Conservation (phyloP, 805 yeast genomes). For the Kazachstania viticola region DNA sequence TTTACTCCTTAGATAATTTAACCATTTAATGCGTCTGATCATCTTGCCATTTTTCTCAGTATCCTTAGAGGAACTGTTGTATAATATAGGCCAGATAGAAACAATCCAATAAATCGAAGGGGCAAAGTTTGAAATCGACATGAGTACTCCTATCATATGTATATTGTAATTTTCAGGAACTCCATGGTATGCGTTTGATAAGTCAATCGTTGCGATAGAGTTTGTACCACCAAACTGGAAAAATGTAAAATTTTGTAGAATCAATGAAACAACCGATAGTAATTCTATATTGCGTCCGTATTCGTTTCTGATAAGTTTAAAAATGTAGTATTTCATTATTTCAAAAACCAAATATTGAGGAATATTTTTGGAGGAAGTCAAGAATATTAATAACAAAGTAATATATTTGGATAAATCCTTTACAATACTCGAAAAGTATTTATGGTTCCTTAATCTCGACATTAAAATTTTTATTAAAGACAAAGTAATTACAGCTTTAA, state of each 20-base stretch:
- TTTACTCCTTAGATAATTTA: conserved; percentile 9
- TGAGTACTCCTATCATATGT: conserved; percentile 59
- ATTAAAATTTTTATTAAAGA: conserved; percentile 25
- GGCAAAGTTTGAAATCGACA: conserved; percentile 75
- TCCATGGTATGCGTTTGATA: conserved; percentile 90
- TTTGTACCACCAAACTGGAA: conserved; percentile 87
- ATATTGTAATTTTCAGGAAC: conserved; percentile 53
- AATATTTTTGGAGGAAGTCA: conserved; percentile 37
- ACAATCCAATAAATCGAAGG: conserved; percentile 77
- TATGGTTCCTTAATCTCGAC: conserved; percentile 6
- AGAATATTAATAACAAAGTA: conserved; percentile 36
- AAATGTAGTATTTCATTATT: conserved; percentile 8
- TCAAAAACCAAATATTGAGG: conserved; percentile 37
- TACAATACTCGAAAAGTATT: conserved; percentile 1
- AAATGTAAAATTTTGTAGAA: conserved; percentile 66
- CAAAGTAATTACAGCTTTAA: conserved; percentile 23
- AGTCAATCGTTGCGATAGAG: conserved; percentile 80
- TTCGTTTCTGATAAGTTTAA: conserved; percentile 2
- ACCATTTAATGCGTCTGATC: conserved; percentile 6
- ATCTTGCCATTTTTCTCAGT: no score
- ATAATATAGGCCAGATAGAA: conserved; percentile 14
- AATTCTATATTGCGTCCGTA: conserved; percentile 6
- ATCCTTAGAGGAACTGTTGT: no score
- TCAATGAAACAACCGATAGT: conserved; percentile 22
- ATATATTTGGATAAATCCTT: conserved; percentile 15